A percentile compares a stretch with the other conserved stretches of the same genome.
phyloP scores from a whole-genome alignment of 1,139 yeast genomes.

The Diutina mesorugosa region DNA sequence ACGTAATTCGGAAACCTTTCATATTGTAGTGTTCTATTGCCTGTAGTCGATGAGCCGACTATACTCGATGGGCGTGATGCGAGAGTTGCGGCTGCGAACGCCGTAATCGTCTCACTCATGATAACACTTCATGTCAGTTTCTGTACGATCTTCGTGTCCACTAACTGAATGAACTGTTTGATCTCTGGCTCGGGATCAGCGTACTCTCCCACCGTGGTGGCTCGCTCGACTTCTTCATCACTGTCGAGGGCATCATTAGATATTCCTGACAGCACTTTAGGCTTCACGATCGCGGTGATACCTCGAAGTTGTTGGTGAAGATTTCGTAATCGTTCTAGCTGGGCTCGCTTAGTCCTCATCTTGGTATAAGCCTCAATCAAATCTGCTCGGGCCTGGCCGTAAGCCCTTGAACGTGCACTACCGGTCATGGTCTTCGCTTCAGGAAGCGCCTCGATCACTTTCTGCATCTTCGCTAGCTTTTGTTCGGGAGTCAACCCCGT shows the following conservation, averaged over 20 bases:
- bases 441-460: neutral
- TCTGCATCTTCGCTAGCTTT: neutral
- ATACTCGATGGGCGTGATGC: too few species aligned
- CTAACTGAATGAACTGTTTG: neutral
- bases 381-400: neutral
- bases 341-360: neutral
- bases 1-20: neutral
- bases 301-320: neutral
- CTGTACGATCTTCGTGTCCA: neutral
- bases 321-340: neutral
- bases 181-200: neutral
- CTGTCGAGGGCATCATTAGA: neutral
- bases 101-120: too few species aligned
- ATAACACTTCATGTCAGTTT: neutral
- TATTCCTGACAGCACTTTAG: neutral
- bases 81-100: neutral
- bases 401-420: neutral
- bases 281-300: neutral
- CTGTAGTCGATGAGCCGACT: too few species aligned
- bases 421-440: neutral
- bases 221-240: neutral
- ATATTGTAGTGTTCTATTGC: neutral
- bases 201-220: neutral
- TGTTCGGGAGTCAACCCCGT: neutral
- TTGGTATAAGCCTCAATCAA: neutral